Percentiles rank a stretch among this genome's conserved stretches.
These are phyloP conservation scores for Euphorbia schlechtendalii DNA, from an alignment of 441 rosid genomes.

Conservation along the genomic window DNA sequence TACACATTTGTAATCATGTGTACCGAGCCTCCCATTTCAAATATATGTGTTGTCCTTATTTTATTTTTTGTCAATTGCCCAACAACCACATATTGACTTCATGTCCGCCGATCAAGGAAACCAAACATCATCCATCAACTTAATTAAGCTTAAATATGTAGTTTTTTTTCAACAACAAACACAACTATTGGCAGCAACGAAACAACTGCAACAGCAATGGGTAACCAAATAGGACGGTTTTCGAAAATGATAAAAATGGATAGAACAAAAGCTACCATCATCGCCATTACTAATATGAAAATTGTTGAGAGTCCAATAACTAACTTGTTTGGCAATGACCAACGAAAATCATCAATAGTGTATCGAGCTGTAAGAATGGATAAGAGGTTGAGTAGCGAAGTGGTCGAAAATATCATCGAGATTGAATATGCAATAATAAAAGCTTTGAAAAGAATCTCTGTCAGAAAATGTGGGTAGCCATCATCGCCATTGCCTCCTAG, in stretches of 20 bases:
- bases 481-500: constrained; percentile 23
- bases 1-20: no score
- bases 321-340: background rate
- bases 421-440: constrained; percentile 12
- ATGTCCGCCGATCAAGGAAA: no score
- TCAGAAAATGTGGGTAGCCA: constrained; percentile 11
- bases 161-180: no score
- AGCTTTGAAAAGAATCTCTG: background rate
- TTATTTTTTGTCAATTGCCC: no score
- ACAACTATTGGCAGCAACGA: background rate
- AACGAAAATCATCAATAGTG: background rate
- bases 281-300: background rate
- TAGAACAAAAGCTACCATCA: background rate
- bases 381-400: background rate
- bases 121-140: no score
- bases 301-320: background rate
- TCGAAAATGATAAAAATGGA: no score
- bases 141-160: no score
- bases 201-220: background rate
- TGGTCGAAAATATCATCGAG: constrained; percentile 10
- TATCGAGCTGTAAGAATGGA: background rate
- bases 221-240: background rate
- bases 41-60: no score
- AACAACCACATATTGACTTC: no score
- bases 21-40: no score